Base-by-base conservation (phyloP, 2,329 filamentous ascomycete species). In the Diaporthe batatas region DNA sequence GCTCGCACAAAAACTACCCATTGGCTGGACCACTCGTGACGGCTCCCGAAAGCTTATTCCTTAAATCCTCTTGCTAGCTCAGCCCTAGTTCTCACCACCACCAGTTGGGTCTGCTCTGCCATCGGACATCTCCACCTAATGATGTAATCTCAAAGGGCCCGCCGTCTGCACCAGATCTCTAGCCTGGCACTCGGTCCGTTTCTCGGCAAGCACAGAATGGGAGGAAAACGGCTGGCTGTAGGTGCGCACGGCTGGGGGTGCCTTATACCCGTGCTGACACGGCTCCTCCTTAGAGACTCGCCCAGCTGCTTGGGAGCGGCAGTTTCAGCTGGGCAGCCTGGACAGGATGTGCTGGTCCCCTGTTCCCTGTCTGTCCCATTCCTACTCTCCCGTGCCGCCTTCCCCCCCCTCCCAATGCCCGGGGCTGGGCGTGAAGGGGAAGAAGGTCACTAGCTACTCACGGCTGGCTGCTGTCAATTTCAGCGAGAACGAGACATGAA, bases 51-150 rank as follows among this genome's bases (percentile, higher is more conserved):
- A 67, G 62, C 62, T 53, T 53, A 36, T 58, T 57, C 42, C 32
- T 51, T 34, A 44, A 53, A 12, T 39, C 47, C 25, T 47, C 32
- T 16, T 23, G 39, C 39, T 72, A 53, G 70, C 51, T 67, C 64
- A 36, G 59, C 42, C 44, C n/a, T 70, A 58, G 47, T 16, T 64
- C 64, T 72, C 39, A 49, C 36, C 36, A 51, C 53, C 65, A 39
- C 23, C 25, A 29, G n/a, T 14, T 25, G 12, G 36, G 39, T 29
- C 47, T 14, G 25, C 29, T 42, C 49, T n/a, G 47, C 14, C 70
- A 54, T 42, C 72, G 70, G 72, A 72, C 70, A 72, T 72, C 72
- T 74, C 70, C 72, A 74, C 70, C 51, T 69, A 11, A 74, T 74
- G 57, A 72, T 74, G 65, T 44, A 51, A 64, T 36, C 21, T 23